Base-by-base conservation (phyloP, 2,329 filamentous ascomycete genomes). In the Colletotrichum kahawae region DNA sequence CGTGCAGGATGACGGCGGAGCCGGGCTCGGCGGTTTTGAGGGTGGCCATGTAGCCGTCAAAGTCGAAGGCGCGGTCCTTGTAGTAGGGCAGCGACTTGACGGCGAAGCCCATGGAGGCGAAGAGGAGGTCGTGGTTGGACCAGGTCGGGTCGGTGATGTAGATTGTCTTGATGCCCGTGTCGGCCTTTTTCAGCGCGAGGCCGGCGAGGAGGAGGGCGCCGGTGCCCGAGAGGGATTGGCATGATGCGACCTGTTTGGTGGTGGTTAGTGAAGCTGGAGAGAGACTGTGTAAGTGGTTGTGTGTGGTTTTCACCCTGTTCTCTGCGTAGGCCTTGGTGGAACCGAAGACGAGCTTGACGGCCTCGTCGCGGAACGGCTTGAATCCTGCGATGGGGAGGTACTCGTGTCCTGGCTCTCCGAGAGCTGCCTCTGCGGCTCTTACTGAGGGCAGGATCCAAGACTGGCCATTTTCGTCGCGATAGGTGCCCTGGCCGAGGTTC, bases 121-220 rank as follows among this genome's bases (percentile, higher is more conserved):
- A 87, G 1, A 87, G 77, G 0, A 83, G 77, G 3, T 82, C 79
- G 56, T 87, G 85, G 75, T 87, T 87, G 9, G 81, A 81, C 85
- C 85, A 87, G 0, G 85, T 86, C 1, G 85, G 85, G 1, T 84
- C 81, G 0, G 84, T 83, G 31, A 87, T 83, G 67, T 82, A 84
- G 16, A 87, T 78, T 4, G 78, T 82, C 29, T 78, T 79, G 1
- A 80, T 79, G 4, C 77, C 77, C 0, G 79, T 73, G 12, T 76
- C 77, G 18, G 79, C 79, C 56, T 81, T 79, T 18, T 76, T 78
- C 5, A 86, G 76, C 4, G 81, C 77, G 13, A 83, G 78, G 1
- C 81, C 85, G 0, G 81, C 83, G 1, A 86, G 78, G 2, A 83
- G 78, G 7, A 85, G 79, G 6, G 85, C 83, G 14, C 85, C 85